These are phyloP conservation scores for Erodium moschatum DNA, from an alignment of 441 rosid species.

Conservation along the genomic window DNA sequence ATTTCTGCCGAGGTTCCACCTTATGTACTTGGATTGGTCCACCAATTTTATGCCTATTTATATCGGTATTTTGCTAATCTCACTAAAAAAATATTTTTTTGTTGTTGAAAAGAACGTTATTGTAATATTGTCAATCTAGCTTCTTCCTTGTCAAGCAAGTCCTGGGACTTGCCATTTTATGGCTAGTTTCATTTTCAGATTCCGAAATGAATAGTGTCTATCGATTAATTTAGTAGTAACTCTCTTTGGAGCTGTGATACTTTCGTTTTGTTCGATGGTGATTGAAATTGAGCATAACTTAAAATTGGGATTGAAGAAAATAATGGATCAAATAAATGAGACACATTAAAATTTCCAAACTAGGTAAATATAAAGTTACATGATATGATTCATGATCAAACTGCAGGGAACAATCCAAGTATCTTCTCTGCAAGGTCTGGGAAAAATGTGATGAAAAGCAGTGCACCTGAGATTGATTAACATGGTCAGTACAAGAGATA, in stretches of 20 bases:
- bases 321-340: background rate
- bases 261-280: no score
- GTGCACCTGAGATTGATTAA: slow-evolving; percentile 50
- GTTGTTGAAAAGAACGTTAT: background rate
- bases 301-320: background rate
- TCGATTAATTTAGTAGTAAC: no score
- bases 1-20: background rate
- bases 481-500: background rate
- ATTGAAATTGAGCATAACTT: background rate
- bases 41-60: slow-evolving; percentile 22
- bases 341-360: background rate
- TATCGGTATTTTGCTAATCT: slow-evolving; percentile 1
- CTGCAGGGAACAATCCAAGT: slow-evolving; percentile 34
- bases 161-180: no score
- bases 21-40: background rate
- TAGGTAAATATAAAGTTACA: background rate
- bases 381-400: background rate
- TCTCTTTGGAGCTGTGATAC: no score
- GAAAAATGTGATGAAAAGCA: slow-evolving; percentile 67
- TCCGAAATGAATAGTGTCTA: no score
- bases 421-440: slow-evolving; percentile 92
- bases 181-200: background rate
- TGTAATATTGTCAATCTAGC: slow-evolving; percentile 5
- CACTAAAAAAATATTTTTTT: background rate
- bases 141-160: no score